A percentile compares a stretch with the other conserved stretches of the same genome.
Evolutionary conservation across 257 asterid species (phyloP).

Genomic region (Anisodus acutangulus): DNA sequence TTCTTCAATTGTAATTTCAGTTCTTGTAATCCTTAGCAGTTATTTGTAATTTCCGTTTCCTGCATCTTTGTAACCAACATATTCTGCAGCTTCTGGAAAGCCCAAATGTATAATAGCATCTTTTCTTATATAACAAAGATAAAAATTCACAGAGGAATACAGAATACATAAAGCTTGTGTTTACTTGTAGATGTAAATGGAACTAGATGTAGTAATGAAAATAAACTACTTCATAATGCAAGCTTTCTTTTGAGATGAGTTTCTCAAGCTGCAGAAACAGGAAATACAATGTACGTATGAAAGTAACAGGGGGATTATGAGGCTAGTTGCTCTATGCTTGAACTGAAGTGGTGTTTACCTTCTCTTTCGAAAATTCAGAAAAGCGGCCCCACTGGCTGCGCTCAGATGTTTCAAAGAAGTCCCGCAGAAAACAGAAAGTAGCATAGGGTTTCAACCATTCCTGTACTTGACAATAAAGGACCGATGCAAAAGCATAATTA

Average conservation of each 20-base stretch:
- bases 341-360: slow-evolving; percentile 46
- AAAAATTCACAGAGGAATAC: slow-evolving; percentile 26
- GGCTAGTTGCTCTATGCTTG: background rate
- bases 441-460: slow-evolving; percentile 96
- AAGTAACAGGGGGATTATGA: slow-evolving; percentile 17
- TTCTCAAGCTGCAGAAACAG: slow-evolving; percentile 82
- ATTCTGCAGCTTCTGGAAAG: slow-evolving; percentile 77
- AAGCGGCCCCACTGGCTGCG: slow-evolving; percentile 96
- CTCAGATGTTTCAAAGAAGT: slow-evolving; percentile 96
- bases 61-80: no score
- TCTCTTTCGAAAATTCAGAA: slow-evolving; percentile 63
- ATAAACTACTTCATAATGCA: slow-evolving; percentile 69
- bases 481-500: slow-evolving; percentile 20
- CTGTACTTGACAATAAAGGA: slow-evolving; percentile 46
- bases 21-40: no score
- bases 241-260: slow-evolving; percentile 70
- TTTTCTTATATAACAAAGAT: slow-evolving; percentile 32
- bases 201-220: slow-evolving; percentile 91
- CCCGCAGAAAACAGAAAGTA: slow-evolving; percentile 93
- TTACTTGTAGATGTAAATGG: slow-evolving; percentile 78
- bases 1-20: no score
- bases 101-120: slow-evolving; percentile 22
- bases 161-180: slow-evolving; percentile 23
- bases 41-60: no score
- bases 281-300: slow-evolving; percentile 30